These are phyloP conservation scores for Elaeis guineensis DNA, from an alignment of 176 grass and related monocot genomes.

Conservation along the genomic window DNA sequence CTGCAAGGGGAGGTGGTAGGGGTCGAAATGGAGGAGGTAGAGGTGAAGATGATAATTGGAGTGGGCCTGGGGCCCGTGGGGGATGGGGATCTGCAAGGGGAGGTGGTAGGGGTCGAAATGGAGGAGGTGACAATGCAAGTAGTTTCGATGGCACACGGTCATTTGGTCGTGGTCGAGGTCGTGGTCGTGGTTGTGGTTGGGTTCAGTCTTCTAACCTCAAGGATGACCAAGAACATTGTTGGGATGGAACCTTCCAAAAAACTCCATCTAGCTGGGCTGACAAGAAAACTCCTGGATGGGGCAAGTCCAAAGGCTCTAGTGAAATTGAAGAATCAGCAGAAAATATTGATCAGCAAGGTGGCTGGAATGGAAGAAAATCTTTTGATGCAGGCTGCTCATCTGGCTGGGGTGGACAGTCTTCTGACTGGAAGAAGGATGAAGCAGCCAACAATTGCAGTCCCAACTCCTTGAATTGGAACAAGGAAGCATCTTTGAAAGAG, in stretches of 20 bases:
- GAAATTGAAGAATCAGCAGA: background rate
- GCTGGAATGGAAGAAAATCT: too few relatives aligned
- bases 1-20: conserved; percentile 13
- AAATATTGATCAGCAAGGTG: background rate
- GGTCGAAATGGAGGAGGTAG: conserved; percentile 20
- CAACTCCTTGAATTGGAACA: too few relatives aligned
- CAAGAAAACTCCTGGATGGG: background rate
- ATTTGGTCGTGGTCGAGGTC: conserved; percentile 2
- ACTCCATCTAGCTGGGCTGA: background rate
- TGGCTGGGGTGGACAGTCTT: too few relatives aligned
- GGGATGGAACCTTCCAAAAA: background rate
- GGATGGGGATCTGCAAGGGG: too few relatives aligned
- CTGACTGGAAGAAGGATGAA: background rate
- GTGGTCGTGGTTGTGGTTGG: background rate
- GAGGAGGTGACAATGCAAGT: conserved; percentile 9
- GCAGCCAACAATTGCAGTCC: background rate
- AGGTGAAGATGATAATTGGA: conserved; percentile 28
- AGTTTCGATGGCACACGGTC: conserved; percentile 22
- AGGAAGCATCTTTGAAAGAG: conserved; percentile 10
- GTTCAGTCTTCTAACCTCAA: conserved; percentile 6
- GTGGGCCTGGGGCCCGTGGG: background rate
- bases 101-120: conserved; percentile 23
- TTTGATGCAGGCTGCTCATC: too few relatives aligned
- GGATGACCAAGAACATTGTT: background rate
- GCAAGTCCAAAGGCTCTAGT: background rate